Evolutionary conservation across 2,329 filamentous ascomycete species (phyloP), one percentile per base, ranked within the genome.

Genomic region (Lasiodiplodia citricola): DNA sequence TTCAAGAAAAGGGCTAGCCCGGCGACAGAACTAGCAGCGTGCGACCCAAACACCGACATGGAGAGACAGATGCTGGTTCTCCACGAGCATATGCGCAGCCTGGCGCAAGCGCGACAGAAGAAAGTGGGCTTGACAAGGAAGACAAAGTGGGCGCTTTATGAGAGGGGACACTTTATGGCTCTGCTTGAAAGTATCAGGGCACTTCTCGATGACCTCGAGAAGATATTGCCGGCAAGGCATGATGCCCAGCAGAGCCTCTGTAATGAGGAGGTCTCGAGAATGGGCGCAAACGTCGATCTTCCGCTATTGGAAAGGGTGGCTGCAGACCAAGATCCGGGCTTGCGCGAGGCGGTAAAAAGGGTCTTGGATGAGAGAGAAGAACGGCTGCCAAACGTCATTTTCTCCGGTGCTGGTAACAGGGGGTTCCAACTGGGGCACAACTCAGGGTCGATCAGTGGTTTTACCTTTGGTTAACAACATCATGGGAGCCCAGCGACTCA

Each of bases 61-160:
- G 25, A 50, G 4, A 16, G 3, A 5, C 21, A 37, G 4, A 8
- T 18, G 28, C 4, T 21, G 16, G 18, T n/a, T 0, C 31, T 56
- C 7, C 54, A 56, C n/a, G 35, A 66, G 21, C 51, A 38, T 18
- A 57, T 41, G 38, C 50, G 21, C 7, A 18, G n/a, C 25, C 14
- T 66, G 1, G 31, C 52, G n/a, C 16, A n/a, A 8, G 52, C 21
- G 5, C 37, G 51, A 10, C 37, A 66, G 51, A 66, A 38, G 52
- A 37, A 38, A 5, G 8, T 21, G 8, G 18, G 31, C 7, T 28
- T 31, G 21, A 4, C 23, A 7, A 21, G 37, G 37, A 44, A 57
- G 52, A 55, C 38, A 18, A 66, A 66, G 37, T 57, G 37, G 64
- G 37, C 64, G 8, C 37, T 66, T 5, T 66, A 66, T 18, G 25